Conservation (phyloP, 148 eudicot genomes). For the Drosera capensis region DNA sequence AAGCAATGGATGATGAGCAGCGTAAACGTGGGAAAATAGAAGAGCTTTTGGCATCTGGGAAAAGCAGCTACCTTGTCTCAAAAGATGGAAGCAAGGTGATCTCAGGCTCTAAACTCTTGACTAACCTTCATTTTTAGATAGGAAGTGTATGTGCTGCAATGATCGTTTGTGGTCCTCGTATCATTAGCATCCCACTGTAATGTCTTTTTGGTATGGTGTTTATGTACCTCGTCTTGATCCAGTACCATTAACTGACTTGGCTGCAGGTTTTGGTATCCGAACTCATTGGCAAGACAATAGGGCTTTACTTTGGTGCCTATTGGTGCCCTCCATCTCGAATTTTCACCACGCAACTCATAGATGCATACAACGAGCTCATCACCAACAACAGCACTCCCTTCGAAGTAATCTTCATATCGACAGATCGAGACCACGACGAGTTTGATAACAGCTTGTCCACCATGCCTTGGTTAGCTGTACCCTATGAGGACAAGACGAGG, state of each 20-base stretch:
- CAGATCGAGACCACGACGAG: conserved; percentile 31
- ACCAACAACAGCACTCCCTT: conserved; percentile 15
- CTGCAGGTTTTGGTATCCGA: conserved; percentile 22
- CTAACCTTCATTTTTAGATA: background rate
- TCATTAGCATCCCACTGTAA: too few species aligned
- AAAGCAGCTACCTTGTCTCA: conserved; percentile 18
- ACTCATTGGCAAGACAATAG: conserved; percentile 37
- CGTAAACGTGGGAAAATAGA: conserved; percentile 31
- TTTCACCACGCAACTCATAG: conserved; percentile 29
- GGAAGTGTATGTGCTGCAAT: too few species aligned
- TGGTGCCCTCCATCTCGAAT: conserved; percentile 50
- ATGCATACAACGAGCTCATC: conserved; percentile 24
- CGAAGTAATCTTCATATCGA: conserved; percentile 38
- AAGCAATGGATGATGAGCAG: conserved; percentile 30
- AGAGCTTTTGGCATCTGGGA: conserved; percentile 30
- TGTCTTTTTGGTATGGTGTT: too few species aligned
- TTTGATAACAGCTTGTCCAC: conserved; percentile 19
- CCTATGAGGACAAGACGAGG: conserved; percentile 26
- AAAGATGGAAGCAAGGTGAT: conserved; percentile 27
- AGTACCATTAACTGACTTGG: background rate
- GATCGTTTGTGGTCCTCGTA: too few species aligned
- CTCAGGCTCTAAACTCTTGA: background rate
- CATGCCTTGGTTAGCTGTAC: conserved; percentile 54
- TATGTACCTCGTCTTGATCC: too few species aligned
- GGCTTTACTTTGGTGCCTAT: conserved; percentile 44